Conservation (phyloP, 306 rosid species). For the Cucurbita pepo region DNA sequence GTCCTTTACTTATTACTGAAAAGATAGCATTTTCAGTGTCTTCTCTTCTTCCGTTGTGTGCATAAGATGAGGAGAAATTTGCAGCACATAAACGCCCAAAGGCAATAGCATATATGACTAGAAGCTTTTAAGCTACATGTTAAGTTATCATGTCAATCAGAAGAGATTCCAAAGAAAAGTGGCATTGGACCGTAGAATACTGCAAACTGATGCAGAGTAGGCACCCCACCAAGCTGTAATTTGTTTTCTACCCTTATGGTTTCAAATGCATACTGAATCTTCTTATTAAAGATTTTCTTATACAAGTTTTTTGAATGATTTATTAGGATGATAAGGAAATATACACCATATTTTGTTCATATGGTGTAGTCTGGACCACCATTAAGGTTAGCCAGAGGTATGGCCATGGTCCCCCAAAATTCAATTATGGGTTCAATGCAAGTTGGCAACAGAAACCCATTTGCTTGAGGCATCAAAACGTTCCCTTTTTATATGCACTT, state of each 20-base stretch:
- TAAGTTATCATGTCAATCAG: neutral
- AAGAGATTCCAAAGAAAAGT: neutral
- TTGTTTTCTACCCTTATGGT: neutral
- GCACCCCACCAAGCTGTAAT: slow-evolving; percentile 1
- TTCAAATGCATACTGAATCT: neutral
- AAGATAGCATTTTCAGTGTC: neutral
- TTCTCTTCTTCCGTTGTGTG: neutral
- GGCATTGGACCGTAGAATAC: neutral
- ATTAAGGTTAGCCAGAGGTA: neutral
- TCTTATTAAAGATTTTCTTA: neutral
- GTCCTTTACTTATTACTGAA: neutral
- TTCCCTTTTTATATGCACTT: neutral
- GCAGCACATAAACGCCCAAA: neutral
- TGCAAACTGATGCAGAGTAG: neutral
- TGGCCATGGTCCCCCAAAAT: neutral
- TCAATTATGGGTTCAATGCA: neutral
- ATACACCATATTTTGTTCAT: neutral
- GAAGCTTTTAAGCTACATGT: neutral
- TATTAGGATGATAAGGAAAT: neutral
- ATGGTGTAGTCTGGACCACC: slow-evolving; percentile 5
- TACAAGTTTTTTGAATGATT: neutral
- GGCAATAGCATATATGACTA: neutral
- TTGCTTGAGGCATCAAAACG: neutral
- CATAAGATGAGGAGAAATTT: neutral
- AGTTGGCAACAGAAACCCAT: neutral